A percentile compares a stretch with the other conserved stretches of the same genome.
Evolutionary conservation across 1,139 yeast species (phyloP).

Genomic region (Casaregolazyma suthepensis): DNA sequence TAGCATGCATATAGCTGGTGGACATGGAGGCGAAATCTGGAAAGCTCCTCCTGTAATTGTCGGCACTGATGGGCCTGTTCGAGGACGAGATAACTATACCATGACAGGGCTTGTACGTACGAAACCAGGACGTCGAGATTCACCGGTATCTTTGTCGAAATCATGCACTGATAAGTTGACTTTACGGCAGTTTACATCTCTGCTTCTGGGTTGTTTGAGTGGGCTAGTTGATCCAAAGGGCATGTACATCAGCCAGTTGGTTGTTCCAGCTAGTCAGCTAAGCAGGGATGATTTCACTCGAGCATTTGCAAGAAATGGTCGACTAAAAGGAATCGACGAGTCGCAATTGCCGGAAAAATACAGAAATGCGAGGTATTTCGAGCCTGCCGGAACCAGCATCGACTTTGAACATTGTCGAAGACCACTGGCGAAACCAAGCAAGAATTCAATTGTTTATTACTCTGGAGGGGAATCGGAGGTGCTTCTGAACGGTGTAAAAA

Average conservation of each 20-base stretch:
- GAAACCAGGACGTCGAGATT: slow-evolving; percentile 84
- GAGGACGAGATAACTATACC: slow-evolving; percentile 65
- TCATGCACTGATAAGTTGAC: slow-evolving; percentile 85
- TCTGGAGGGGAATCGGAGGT: slow-evolving; percentile 9
- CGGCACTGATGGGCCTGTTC: slow-evolving; percentile 31
- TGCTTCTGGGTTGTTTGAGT: slow-evolving; percentile 48
- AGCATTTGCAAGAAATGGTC: slow-evolving; percentile 24
- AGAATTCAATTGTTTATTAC: slow-evolving; percentile 21
- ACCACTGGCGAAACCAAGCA: slow-evolving; percentile 18
- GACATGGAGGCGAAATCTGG: slow-evolving; percentile 29
- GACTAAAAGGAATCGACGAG: slow-evolving; percentile 6
- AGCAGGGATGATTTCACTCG: slow-evolving; percentile 40
- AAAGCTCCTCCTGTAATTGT: slow-evolving; percentile 15
- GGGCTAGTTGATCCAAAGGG: slow-evolving; percentile 36
- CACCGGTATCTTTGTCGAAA: slow-evolving; percentile 63
- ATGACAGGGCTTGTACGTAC: slow-evolving; percentile 67
- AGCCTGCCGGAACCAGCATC: slow-evolving; percentile 13
- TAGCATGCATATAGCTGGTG: slow-evolving; percentile 43
- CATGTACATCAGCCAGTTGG: slow-evolving; percentile 47
- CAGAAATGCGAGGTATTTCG: slow-evolving; percentile 9
- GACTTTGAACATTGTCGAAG: slow-evolving; percentile 16
- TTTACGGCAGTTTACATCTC: slow-evolving; percentile 55
- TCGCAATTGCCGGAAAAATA: background rate
- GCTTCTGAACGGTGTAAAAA: slow-evolving; percentile 29
- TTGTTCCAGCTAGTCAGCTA: slow-evolving; percentile 42